These are phyloP conservation scores for Mollisia scopiformis DNA, from an alignment of 2,329 filamentous ascomycete genomes.

Conservation along the genomic window DNA sequence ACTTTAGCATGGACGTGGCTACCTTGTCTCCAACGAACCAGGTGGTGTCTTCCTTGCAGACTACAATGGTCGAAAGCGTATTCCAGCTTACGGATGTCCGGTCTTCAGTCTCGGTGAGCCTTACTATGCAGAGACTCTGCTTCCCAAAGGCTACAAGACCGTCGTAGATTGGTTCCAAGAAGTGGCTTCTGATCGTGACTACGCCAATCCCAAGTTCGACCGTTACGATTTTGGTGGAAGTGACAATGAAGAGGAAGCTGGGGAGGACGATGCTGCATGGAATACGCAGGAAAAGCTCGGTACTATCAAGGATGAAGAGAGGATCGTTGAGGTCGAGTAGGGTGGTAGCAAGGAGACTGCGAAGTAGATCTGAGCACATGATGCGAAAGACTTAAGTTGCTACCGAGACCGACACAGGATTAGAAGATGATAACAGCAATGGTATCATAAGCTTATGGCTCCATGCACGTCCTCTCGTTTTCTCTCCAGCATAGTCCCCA, in stretches of 20 bases:
- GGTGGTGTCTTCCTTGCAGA: slow-evolving; percentile 57
- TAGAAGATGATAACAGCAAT: too few relatives aligned
- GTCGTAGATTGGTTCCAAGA: slow-evolving; percentile 66
- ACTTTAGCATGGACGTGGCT: slow-evolving; percentile 61
- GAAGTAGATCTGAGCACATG: background rate
- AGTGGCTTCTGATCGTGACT: slow-evolving; percentile 49
- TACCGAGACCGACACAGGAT: background rate
- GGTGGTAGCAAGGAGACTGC: background rate
- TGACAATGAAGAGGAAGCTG: slow-evolving; percentile 3
- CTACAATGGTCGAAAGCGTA: slow-evolving; percentile 42
- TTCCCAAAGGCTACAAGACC: slow-evolving; percentile 55
- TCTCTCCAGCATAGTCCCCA: too few relatives aligned
- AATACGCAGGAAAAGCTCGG: background rate
- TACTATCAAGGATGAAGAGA: background rate
- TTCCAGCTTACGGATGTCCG: slow-evolving; percentile 59
- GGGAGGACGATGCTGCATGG: background rate
- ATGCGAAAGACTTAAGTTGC: background rate
- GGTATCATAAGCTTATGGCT: too few relatives aligned
- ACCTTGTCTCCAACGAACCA: slow-evolving; percentile 55
- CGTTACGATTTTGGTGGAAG: slow-evolving; percentile 15
- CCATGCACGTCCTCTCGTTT: too few relatives aligned
- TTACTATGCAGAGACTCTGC: slow-evolving; percentile 61
- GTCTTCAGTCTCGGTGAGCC: slow-evolving; percentile 70
- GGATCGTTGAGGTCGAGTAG: background rate
- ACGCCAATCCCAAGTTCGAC: slow-evolving; percentile 39